Conservation (phyloP, 805 yeast species). For the Candida vartiovaarae region DNA sequence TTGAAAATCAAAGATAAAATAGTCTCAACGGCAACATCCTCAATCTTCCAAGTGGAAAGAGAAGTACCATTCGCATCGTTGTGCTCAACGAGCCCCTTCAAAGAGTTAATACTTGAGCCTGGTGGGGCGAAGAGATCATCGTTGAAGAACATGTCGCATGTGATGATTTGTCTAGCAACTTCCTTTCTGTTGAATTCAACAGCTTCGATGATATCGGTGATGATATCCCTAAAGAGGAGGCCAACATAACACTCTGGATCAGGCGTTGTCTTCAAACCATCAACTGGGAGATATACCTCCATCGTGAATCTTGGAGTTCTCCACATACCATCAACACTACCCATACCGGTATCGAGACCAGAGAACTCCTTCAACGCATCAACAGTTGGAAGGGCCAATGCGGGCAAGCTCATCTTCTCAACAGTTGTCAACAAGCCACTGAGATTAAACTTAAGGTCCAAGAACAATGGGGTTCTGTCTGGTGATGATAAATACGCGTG, state of each 20-base stretch:
- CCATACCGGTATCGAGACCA: slow-evolving; percentile 31
- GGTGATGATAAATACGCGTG: slow-evolving; percentile 14
- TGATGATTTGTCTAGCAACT: slow-evolving; percentile 75
- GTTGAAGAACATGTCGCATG: slow-evolving; percentile 65
- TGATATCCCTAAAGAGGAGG: slow-evolving; percentile 65
- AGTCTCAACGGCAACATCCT: slow-evolving; percentile 81
- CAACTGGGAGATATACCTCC: slow-evolving; percentile 49
- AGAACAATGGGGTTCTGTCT: slow-evolving; percentile 23
- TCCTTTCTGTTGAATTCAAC: slow-evolving; percentile 86
- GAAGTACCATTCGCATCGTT: slow-evolving; percentile 27
- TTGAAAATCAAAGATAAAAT: slow-evolving; percentile 71
- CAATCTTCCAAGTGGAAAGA: slow-evolving; percentile 78
- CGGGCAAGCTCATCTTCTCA: slow-evolving; percentile 16
- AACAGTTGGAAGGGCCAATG: slow-evolving; percentile 29
- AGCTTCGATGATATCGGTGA: slow-evolving; percentile 66
- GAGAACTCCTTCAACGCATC: slow-evolving; percentile 27
- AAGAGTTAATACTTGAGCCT: slow-evolving; percentile 71
- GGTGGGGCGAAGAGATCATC: slow-evolving; percentile 60
- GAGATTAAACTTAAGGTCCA: slow-evolving; percentile 25
- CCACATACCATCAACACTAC: slow-evolving; percentile 65
- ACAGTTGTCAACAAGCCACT: slow-evolving; percentile 10
- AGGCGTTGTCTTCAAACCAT: slow-evolving; percentile 63
- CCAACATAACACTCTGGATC: slow-evolving; percentile 43
- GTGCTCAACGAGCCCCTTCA: slow-evolving; percentile 37
- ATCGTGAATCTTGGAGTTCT: slow-evolving; percentile 50